Evolutionary conservation across 345 rosid species (phyloP), one percentile per base, ranked within the genome.

Genomic region (Mallotus nudiflorus): DNA sequence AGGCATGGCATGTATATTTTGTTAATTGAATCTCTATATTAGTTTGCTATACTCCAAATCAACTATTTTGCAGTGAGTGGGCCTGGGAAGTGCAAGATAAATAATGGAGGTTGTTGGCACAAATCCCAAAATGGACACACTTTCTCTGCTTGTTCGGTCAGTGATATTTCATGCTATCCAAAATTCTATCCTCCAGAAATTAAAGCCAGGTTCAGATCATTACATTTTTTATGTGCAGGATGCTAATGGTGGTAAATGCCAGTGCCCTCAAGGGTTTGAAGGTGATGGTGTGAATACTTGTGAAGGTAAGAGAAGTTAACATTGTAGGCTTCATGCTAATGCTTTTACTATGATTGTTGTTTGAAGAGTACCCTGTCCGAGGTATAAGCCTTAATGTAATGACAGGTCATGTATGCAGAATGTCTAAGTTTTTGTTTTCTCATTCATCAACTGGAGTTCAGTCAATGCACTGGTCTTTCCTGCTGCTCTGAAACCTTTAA

Each of bases 211-310:
- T 51, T 70, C 3, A 75, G 59, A 18, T 73, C 74, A 62, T 83
- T 61, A 66, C 64, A 46, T 22, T 56, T 28, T 42, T 67, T 69
- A 51, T 68, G 29, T 76, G 61, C 83, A 95, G 99, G 98, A 88
- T 81, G 66, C 62, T 49, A 93, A 85, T 69, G 87, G 59, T 67
- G 85, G 75, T 69, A 90, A 88, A 62, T 96, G 99, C 67, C 80
- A 91, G 54, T 96, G 99, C 66, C 99, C 99, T 77, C 71, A 80
- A 0, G 99, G 99, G 58, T 91, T 92, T 48, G 89, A 82, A 80
- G 99, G 99, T 39, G 98, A 92, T 9, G 98, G 98, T 63, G 73
- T 83, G 61, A 92, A 86, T 65, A 90, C 77, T 68, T 96, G 99
- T 66, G 83, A 73, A 69, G 99, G 98, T 96, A 69, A 78, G 87